Conservation (phyloP, 225 moss, liverwort and hornwort genomes). For the Marchantia polymorpha region DNA sequence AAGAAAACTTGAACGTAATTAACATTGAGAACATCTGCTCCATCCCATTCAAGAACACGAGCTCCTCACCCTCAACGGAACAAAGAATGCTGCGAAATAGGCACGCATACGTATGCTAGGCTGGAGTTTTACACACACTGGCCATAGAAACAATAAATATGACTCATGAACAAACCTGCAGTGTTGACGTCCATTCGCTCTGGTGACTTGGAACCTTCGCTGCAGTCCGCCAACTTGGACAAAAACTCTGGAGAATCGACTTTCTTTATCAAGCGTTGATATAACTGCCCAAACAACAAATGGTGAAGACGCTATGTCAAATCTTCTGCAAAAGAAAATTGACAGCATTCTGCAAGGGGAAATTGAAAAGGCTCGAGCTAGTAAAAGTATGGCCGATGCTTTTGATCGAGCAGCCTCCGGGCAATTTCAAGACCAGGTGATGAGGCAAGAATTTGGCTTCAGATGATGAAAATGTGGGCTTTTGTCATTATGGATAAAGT, state of each 20-base stretch:
- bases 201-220: constrained; percentile 22
- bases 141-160: neutral
- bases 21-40: neutral
- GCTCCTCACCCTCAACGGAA: neutral
- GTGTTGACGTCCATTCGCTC: constrained; percentile 31
- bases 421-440: neutral
- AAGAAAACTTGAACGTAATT: neutral
- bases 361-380: too few species aligned
- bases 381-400: too few species aligned
- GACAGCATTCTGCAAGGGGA: neutral
- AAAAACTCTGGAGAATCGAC: constrained; percentile 80
- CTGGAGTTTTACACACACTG: too few species aligned
- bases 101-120: neutral
- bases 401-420: neutral
- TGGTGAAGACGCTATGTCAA: neutral
- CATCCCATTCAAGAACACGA: neutral
- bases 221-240: constrained; percentile 49
- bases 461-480: too few species aligned
- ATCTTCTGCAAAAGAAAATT: neutral
- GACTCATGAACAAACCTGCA: constrained; percentile 19
- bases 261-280: constrained; percentile 74
- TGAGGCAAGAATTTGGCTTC: neutral
- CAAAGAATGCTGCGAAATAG: neutral
- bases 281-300: constrained; percentile 45
- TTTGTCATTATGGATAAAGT: too few species aligned